These are phyloP conservation scores for Strobilomyces confusus DNA, from an alignment of 768 basidiomycete genomes.

Conservation along the genomic window DNA sequence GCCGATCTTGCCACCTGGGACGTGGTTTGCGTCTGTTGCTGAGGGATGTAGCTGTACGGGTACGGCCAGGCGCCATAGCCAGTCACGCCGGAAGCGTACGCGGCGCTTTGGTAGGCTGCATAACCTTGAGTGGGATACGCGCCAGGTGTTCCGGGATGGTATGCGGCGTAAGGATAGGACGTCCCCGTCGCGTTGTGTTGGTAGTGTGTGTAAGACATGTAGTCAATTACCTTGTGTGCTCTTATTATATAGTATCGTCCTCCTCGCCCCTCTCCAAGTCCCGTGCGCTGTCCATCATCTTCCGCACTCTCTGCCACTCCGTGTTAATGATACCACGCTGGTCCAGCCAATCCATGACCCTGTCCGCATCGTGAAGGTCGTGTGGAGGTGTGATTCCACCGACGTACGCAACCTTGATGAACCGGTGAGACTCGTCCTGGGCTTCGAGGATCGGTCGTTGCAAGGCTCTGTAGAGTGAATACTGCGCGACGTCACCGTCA, in stretches of 20 bases:
- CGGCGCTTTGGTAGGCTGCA: constrained; percentile 35
- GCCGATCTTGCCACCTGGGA: constrained; percentile 29
- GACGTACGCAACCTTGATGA: constrained; percentile 55
- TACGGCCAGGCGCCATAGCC: constrained; percentile 71
- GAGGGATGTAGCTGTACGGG: constrained; percentile 56
- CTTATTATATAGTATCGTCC: constrained; percentile 12
- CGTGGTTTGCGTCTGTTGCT: constrained; percentile 30
- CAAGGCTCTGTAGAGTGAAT: constrained; percentile 59
- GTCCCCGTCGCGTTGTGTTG: constrained; percentile 41
- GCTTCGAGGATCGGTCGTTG: constrained; percentile 55
- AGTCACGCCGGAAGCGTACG: constrained; percentile 63
- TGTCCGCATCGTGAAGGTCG: constrained; percentile 70
- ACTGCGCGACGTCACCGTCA: constrained; percentile 37
- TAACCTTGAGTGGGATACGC: constrained; percentile 50
- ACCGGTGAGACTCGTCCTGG: constrained; percentile 40
- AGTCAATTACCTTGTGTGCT: neutral
- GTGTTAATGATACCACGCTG: constrained; percentile 58
- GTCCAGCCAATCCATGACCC: constrained; percentile 80
- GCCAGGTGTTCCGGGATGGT: constrained; percentile 45
- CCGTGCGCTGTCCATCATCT: constrained; percentile 71
- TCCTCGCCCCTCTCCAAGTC: constrained; percentile 55
- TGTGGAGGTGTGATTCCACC: constrained; percentile 57
- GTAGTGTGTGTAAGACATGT: constrained; percentile 36
- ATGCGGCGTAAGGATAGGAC: constrained; percentile 64
- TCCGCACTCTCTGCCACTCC: constrained; percentile 68